Conservation (phyloP, 2,329 filamentous ascomycete genomes). For the Diaporthe citrichinensis region DNA sequence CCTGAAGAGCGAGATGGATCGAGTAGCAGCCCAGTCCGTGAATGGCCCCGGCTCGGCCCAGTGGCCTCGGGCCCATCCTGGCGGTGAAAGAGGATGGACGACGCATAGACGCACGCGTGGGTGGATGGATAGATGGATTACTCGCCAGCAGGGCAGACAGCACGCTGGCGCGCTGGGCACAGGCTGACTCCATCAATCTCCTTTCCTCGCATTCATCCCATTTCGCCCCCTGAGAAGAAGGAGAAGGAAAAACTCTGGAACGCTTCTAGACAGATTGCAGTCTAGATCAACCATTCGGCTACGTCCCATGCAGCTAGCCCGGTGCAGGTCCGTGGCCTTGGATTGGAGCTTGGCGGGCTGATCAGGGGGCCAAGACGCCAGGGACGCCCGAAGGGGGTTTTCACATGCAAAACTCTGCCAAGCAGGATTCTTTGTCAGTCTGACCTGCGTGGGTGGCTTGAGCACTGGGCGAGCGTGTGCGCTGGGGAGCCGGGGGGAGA, state of each 20-base stretch:
- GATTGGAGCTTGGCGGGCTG: conserved; percentile 24
- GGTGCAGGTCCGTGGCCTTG: conserved; percentile 11
- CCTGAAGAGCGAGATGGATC: conserved; percentile 13
- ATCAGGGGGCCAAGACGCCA: conserved; percentile 26
- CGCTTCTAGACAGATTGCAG: conserved; percentile 34
- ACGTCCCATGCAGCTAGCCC: conserved; percentile 14
- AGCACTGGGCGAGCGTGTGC: neutral
- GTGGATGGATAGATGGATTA: neutral
- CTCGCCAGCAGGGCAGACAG: conserved; percentile 10
- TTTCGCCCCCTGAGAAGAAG: neutral
- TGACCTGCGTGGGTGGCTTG: neutral
- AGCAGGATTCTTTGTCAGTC: conserved; percentile 5
- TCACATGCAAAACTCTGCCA: conserved; percentile 39
- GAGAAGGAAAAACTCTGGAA: conserved; percentile 21
- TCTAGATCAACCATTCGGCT: conserved; percentile 14
- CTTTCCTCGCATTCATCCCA: neutral
- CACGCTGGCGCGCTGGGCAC: neutral
- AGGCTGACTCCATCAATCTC: conserved; percentile 22
- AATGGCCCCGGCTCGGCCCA: conserved; percentile 16
- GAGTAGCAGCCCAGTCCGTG: conserved; percentile 9
- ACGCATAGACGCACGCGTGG: conserved; percentile 8
- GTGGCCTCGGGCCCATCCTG: conserved; percentile 28
- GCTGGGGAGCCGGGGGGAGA: neutral
- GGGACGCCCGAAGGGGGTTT: neutral
- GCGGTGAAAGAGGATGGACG: conserved; percentile 32